A percentile compares a stretch with the other conserved stretches of the same genome.
Conservation (phyloP, 164 flowering plant genomes). For the Piper betle region DNA sequence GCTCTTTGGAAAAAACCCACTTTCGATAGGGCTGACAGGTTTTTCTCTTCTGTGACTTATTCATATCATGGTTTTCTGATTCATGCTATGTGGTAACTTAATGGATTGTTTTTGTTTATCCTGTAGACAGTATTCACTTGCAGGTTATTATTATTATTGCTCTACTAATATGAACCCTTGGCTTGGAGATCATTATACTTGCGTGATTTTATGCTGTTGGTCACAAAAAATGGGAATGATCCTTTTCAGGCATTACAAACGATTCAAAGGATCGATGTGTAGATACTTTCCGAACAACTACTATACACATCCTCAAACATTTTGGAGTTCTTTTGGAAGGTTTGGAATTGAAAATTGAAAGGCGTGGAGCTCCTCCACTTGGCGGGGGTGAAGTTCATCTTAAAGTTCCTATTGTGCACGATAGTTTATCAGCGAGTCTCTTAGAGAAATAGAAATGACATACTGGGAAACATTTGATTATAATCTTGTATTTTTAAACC, state of each 20-base stretch:
- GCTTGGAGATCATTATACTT: no score
- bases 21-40: conserved; percentile 71
- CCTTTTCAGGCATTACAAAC: conserved; percentile 61
- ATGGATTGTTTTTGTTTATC: background rate
- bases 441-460: background rate
- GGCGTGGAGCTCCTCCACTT: conserved; percentile 64
- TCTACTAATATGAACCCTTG: no score
- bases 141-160: background rate
- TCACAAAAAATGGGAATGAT: background rate
- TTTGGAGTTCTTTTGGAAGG: conserved; percentile 82
- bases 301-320: conserved; percentile 56
- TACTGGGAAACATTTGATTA: background rate
- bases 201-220: no score
- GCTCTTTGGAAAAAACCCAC: conserved; percentile 71
- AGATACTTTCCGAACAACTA: conserved; percentile 68
- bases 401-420: conserved; percentile 40
- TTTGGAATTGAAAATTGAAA: conserved; percentile 57
- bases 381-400: conserved; percentile 88
- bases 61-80: background rate
- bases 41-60: background rate
- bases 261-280: conserved; percentile 78
- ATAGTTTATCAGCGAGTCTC: conserved; percentile 19
- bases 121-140: background rate
- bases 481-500: no score
- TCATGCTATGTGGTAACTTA: background rate